phyloP scores from a whole-genome alignment of 202 grass and related monocot species.

The Setaria viridis region DNA sequence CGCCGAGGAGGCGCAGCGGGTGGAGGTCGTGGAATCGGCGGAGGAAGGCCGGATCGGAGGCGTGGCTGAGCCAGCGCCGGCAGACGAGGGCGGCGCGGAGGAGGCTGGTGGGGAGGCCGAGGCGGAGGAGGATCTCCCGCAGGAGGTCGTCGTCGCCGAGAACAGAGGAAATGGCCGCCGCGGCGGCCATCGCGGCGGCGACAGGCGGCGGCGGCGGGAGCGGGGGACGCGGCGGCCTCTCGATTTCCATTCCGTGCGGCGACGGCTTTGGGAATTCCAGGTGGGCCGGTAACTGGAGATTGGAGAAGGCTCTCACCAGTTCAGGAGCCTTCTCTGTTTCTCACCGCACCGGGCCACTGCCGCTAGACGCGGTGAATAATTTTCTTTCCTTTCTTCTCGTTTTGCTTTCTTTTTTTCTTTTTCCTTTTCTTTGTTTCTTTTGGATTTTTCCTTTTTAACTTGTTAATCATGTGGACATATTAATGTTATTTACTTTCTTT shows the following conservation, averaged over 20 bases:
- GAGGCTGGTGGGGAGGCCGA: constrained; percentile 13
- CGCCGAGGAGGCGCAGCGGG: constrained; percentile 31
- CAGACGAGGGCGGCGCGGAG: constrained; percentile 26
- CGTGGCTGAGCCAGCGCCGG: constrained; percentile 28
- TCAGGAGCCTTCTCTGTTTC: too few species aligned
- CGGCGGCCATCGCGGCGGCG: not conserved
- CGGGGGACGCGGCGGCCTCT: not conserved
- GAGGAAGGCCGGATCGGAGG: constrained; percentile 26
- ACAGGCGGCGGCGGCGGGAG: not conserved
- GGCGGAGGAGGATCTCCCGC: constrained; percentile 22
- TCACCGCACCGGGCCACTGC: too few species aligned
- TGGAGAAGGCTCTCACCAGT: too few species aligned
- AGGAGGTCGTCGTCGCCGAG: constrained; percentile 23
- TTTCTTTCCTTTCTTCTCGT: too few species aligned
- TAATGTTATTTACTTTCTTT: too few species aligned
- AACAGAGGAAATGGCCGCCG: constrained; percentile 7
- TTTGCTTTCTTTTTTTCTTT: too few species aligned
- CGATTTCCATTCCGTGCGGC: constrained; percentile 22
- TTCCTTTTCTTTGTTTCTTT: too few species aligned
- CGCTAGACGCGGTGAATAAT: too few species aligned
- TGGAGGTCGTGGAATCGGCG: constrained; percentile 31
- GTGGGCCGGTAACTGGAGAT: not conserved
- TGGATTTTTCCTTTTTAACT: too few species aligned
- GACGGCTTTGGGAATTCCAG: not conserved
- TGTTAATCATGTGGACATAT: too few species aligned